These are phyloP conservation scores for Fusarium sp. DNA, from an alignment of 2,329 filamentous ascomycete genomes.

Conservation along the genomic window DNA sequence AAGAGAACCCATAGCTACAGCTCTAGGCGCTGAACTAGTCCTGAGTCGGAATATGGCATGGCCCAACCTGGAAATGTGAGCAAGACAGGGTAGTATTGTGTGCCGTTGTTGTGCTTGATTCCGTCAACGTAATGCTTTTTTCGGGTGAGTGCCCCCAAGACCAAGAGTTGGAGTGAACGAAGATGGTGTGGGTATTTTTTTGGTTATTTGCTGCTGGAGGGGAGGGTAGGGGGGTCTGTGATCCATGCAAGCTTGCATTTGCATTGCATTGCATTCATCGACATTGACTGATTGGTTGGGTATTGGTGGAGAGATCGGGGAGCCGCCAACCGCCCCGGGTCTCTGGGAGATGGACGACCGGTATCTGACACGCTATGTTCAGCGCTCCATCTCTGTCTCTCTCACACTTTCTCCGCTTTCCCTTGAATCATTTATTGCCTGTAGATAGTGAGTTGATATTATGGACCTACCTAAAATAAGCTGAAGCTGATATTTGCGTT, in stretches of 20 bases:
- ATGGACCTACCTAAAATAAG: background rate
- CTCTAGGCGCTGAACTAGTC: constrained; percentile 27
- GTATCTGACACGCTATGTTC: constrained; percentile 1
- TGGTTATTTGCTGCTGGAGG: background rate
- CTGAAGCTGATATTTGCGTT: background rate
- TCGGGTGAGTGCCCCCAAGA: constrained; percentile 14
- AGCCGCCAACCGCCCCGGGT: constrained; percentile 27
- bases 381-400: background rate
- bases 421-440: background rate
- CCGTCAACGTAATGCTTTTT: constrained; percentile 33
- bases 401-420: too few relatives aligned
- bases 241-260: background rate
- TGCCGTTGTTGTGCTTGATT: constrained; percentile 27
- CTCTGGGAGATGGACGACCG: background rate
- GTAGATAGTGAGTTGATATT: background rate
- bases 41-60: constrained; percentile 30
- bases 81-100: constrained; percentile 33
- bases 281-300: constrained; percentile 6
- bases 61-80: constrained; percentile 30
- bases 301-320: constrained; percentile 37
- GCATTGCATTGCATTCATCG: background rate
- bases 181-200: constrained; percentile 6
- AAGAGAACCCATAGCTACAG: constrained; percentile 12
- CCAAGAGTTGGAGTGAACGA: constrained; percentile 23
- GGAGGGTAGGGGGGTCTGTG: background rate